phyloP scores from a whole-genome alignment of 768 basidiomycete genomes.

The Amanita exitialis region DNA sequence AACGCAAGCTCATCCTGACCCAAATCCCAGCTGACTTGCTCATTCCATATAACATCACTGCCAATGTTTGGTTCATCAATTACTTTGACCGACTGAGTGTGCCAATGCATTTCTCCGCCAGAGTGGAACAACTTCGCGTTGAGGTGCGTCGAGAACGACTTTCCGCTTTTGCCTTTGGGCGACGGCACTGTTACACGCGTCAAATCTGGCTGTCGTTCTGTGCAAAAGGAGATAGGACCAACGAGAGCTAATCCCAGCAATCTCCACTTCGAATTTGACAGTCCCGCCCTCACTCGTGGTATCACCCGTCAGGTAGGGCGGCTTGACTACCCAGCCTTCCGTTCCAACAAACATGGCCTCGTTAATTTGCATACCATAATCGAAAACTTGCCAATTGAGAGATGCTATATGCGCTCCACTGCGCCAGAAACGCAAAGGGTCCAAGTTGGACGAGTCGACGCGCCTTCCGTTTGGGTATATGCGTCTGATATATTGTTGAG shows the following conservation, averaged over 20 bases:
- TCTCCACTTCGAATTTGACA: conserved; percentile 19
- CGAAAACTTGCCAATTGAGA: conserved; percentile 57
- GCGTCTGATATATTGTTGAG: conserved; percentile 35
- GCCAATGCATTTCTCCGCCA: conserved; percentile 30
- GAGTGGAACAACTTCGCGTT: conserved; percentile 34
- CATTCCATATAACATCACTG: conserved; percentile 33
- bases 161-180: conserved; percentile 26
- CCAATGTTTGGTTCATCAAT: conserved; percentile 19
- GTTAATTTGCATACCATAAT: conserved; percentile 47
- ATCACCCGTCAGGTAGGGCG: conserved; percentile 18
- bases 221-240: conserved; percentile 11
- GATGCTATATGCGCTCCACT: conserved; percentile 47
- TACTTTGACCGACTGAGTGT: conserved; percentile 28
- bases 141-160: conserved; percentile 33
- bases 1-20: conserved; percentile 42
- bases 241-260: conserved; percentile 38
- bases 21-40: conserved; percentile 39
- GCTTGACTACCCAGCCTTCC: conserved; percentile 45
- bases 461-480: conserved; percentile 52
- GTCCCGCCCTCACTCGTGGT: conserved; percentile 6
- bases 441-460: conserved; percentile 43
- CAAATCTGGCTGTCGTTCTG: background rate
- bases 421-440: conserved; percentile 43
- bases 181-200: conserved; percentile 29
- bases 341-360: conserved; percentile 54